Evolutionary conservation across 331 rosid genomes (phyloP).

Genomic region (Quercus tomentella): DNA sequence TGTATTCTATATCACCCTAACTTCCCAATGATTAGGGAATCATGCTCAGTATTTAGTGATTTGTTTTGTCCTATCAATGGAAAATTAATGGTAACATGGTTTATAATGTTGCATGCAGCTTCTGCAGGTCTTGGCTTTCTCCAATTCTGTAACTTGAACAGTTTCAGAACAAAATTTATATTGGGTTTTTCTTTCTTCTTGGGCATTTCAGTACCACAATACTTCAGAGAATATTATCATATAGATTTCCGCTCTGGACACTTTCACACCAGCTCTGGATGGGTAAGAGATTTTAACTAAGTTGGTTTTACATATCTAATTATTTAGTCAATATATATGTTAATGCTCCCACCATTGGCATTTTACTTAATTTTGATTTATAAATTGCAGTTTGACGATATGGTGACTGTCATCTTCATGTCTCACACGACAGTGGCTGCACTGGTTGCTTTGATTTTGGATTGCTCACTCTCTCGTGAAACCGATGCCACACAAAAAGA

Average conservation of each 20-base stretch:
- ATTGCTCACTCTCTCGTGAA: conserved; percentile 31
- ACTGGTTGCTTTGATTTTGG: conserved; percentile 38
- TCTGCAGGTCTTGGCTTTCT: conserved; percentile 57
- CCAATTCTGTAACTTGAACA: conserved; percentile 63
- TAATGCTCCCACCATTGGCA: not conserved
- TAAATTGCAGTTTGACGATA: conserved; percentile 47
- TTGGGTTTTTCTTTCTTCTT: conserved; percentile 78
- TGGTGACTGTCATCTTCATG: conserved; percentile 51
- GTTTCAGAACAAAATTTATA: conserved; percentile 54
- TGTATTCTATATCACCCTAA: conserved; percentile 18
- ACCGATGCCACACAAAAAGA: conserved; percentile 39
- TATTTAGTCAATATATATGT: not conserved
- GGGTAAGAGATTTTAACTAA: conserved; percentile 49
- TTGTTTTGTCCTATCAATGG: not conserved
- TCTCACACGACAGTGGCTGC: conserved; percentile 72
- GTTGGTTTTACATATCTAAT: not conserved
- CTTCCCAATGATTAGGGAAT: not conserved
- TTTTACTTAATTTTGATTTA: not conserved
- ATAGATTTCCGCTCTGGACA: conserved; percentile 8
- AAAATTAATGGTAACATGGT: not conserved
- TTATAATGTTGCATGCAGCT: conserved; percentile 30
- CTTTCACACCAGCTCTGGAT: conserved; percentile 34
- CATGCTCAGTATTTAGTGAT: not conserved
- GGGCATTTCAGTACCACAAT: conserved; percentile 83
- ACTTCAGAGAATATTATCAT: conserved; percentile 62